Conservation (phyloP, 306 rosid genomes). For the Begonia loranthoides region DNA sequence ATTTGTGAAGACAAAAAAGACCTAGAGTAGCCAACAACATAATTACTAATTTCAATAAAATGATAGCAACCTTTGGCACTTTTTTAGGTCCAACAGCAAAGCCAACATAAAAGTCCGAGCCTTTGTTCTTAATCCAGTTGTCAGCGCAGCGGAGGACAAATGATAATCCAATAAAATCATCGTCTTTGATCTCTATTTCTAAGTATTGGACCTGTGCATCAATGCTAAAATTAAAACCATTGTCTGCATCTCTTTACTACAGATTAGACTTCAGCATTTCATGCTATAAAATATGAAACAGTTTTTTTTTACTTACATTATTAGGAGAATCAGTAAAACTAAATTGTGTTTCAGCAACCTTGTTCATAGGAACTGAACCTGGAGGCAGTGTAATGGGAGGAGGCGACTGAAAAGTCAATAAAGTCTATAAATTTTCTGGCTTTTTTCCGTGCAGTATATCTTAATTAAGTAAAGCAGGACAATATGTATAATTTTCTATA, state of each 20-base stretch:
- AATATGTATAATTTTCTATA: not conserved
- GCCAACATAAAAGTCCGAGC: slow-evolving; percentile 64
- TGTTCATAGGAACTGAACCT: slow-evolving; percentile 50
- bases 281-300: slow-evolving; percentile 15
- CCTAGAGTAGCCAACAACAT: too few species aligned
- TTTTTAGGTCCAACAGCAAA: slow-evolving; percentile 37
- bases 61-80: slow-evolving; percentile 51
- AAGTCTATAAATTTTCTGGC: slow-evolving; percentile 4
- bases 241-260: slow-evolving; percentile 6
- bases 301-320: slow-evolving; percentile 31
- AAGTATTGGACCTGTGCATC: slow-evolving; percentile 60
- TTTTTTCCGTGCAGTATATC: slow-evolving; percentile 3
- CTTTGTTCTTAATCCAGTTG: slow-evolving; percentile 80
- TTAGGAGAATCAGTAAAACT: slow-evolving; percentile 30
- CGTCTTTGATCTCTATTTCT: slow-evolving; percentile 58
- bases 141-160: slow-evolving; percentile 58
- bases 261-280: slow-evolving; percentile 15
- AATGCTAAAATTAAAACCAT: slow-evolving; percentile 13
- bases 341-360: slow-evolving; percentile 58
- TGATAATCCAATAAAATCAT: slow-evolving; percentile 59
- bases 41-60: not conserved
- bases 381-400: slow-evolving; percentile 48
- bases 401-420: slow-evolving; percentile 58
- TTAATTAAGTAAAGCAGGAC: slow-evolving; percentile 5
- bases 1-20: not conserved